Conservation (phyloP, 306 rosid species). For the Geum urbanum region DNA sequence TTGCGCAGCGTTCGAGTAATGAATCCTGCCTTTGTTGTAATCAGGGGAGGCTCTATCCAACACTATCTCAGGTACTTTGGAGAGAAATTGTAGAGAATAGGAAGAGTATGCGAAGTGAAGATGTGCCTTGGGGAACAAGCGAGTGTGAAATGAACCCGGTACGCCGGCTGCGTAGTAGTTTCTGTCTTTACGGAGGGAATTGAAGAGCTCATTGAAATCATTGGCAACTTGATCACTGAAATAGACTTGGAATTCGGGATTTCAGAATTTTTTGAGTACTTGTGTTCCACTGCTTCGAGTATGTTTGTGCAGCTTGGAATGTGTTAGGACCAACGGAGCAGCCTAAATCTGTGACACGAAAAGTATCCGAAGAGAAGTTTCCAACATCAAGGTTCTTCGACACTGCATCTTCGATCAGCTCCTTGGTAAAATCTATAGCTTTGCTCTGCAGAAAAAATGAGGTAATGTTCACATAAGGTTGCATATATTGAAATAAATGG, state of each 20-base stretch:
- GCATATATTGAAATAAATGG: not conserved
- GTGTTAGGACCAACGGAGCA: slow-evolving; percentile 46
- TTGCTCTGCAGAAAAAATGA: slow-evolving; percentile 6
- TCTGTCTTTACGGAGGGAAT: slow-evolving; percentile 15
- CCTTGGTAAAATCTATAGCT: slow-evolving; percentile 10
- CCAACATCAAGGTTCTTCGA: slow-evolving; percentile 17
- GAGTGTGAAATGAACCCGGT: slow-evolving; percentile 25
- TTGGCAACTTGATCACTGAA: slow-evolving; percentile 18
- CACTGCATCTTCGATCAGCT: slow-evolving; percentile 24
- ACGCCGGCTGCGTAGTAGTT: slow-evolving; percentile 17
- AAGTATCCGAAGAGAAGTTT: slow-evolving; percentile 17
- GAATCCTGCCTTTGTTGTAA: slow-evolving; percentile 23
- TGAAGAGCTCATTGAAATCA: slow-evolving; percentile 31
- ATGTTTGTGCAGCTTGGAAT: slow-evolving; percentile 31
- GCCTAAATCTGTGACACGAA: slow-evolving; percentile 36
- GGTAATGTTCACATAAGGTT: not conserved
- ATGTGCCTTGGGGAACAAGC: slow-evolving; percentile 20
- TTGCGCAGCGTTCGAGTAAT: slow-evolving; percentile 14
- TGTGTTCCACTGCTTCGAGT: slow-evolving; percentile 24
- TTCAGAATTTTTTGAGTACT: not conserved
- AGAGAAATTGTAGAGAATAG: slow-evolving; percentile 18
- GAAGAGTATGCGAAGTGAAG: slow-evolving; percentile 29
- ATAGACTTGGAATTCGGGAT: slow-evolving; percentile 27
- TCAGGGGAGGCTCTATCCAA: slow-evolving; percentile 17
- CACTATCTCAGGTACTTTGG: slow-evolving; percentile 17